Conservation (phyloP, 352 stramenopile species). For the Halophytophthora polymorphica region DNA sequence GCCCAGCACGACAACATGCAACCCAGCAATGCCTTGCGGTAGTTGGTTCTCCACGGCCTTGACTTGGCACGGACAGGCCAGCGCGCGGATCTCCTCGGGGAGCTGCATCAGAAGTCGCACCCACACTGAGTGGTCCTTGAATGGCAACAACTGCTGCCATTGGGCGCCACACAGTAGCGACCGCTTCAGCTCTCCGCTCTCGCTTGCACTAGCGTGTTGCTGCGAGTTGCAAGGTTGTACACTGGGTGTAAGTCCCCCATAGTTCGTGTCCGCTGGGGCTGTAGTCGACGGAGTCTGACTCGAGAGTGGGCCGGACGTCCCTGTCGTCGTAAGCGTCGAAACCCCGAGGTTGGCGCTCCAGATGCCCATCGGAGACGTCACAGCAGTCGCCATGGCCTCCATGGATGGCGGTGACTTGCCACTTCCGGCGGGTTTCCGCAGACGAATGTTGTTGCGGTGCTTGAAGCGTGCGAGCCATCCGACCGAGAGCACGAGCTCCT, state of each 20-base stretch:
- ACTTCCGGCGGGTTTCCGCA: constrained; percentile 39
- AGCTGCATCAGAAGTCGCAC: constrained; percentile 11
- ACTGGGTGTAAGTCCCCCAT: constrained; percentile 1
- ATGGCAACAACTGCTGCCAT: constrained; percentile 10
- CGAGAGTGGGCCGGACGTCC: neutral
- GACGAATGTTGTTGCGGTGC: constrained; percentile 62
- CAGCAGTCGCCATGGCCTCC: constrained; percentile 1
- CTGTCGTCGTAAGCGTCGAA: constrained; percentile 2
- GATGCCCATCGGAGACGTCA: neutral
- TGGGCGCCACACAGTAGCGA: constrained; percentile 11
- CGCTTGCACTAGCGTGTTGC: too few relatives aligned
- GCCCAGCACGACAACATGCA: constrained; percentile 41
- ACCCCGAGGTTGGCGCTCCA: constrained; percentile 9
- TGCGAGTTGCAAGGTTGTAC: neutral
- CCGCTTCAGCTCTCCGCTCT: neutral
- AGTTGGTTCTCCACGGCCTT: constrained; percentile 17
- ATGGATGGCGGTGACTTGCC: constrained; percentile 8
- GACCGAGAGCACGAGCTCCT: constrained; percentile 69
- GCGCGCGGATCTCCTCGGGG: constrained; percentile 21
- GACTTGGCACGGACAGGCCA: constrained; percentile 23
- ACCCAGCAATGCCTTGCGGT: constrained; percentile 23
- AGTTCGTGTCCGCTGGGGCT: neutral
- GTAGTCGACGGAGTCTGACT: neutral
- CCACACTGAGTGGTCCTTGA: neutral
- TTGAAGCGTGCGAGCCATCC: constrained; percentile 75